These are phyloP conservation scores for Trichoderma sp. DNA, from an alignment of 2,329 filamentous ascomycete genomes.

Conservation along the genomic window DNA sequence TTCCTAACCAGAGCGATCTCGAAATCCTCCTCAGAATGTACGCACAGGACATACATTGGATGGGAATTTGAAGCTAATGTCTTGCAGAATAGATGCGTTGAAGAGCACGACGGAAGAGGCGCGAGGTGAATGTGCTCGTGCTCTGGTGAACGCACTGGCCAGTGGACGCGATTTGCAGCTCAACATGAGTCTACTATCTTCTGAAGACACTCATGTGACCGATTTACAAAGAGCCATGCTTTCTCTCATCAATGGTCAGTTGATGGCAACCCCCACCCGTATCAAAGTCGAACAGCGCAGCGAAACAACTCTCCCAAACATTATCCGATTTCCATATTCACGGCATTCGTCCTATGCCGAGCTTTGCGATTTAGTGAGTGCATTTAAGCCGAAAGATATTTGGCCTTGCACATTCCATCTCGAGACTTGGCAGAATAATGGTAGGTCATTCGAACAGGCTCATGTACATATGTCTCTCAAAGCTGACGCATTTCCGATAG, in stretches of 20 bases:
- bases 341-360: constrained; percentile 85
- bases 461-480: not conserved
- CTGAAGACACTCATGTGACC: constrained; percentile 23
- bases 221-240: not conserved
- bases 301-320: constrained; percentile 34
- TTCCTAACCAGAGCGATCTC: constrained; percentile 53
- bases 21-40: constrained; percentile 44
- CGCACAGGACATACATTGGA: not conserved
- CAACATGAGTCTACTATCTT: constrained; percentile 24
- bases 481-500: constrained; percentile 27
- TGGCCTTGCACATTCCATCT: constrained; percentile 77
- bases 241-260: not conserved
- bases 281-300: not conserved
- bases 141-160: constrained; percentile 21
- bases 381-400: constrained; percentile 71
- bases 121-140: not conserved
- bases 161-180: constrained; percentile 30
- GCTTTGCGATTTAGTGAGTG: constrained; percentile 65
- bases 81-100: constrained; percentile 23
- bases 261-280: not conserved
- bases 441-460: constrained; percentile 23
- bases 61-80: not conserved
- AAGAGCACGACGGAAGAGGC: constrained; percentile 12
- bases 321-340: constrained; percentile 74
- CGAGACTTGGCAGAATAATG: constrained; percentile 57